Percentiles rank a stretch among this genome's conserved stretches.
Conservation (phyloP, 2,329 filamentous ascomycete species). For the Fusarium chlamydosporum region DNA sequence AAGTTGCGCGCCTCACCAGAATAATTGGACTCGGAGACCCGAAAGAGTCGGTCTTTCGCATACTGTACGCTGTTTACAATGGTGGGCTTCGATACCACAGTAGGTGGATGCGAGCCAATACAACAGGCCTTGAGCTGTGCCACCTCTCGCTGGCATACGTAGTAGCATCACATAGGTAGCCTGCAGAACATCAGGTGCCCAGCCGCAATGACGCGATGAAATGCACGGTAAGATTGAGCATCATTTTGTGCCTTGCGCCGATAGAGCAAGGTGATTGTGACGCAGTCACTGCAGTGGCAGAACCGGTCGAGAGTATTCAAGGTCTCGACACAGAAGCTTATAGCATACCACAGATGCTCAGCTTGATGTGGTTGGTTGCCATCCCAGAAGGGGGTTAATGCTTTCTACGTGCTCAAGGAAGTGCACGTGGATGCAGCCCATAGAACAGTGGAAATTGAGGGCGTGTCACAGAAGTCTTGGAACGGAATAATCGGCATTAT, state of each 20-base stretch:
- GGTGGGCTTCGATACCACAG: slow-evolving; percentile 22
- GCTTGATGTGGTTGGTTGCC: slow-evolving; percentile 40
- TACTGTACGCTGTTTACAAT: slow-evolving; percentile 26
- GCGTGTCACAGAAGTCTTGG: slow-evolving; percentile 50
- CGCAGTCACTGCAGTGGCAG: slow-evolving; percentile 30
- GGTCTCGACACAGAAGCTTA: slow-evolving; percentile 33
- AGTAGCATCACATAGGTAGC: slow-evolving; percentile 46
- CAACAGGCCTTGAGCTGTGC: slow-evolving; percentile 43
- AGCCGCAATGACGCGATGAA: slow-evolving; percentile 49
- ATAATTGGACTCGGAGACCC: slow-evolving; percentile 29
- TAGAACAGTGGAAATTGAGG: slow-evolving; percentile 50
- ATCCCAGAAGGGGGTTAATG: slow-evolving; percentile 41
- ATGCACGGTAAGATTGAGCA: slow-evolving; percentile 48
- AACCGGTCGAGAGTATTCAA: slow-evolving; percentile 26
- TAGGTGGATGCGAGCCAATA: slow-evolving; percentile 43
- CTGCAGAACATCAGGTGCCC: slow-evolving; percentile 51
- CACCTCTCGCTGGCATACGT: slow-evolving; percentile 43
- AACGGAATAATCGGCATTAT: slow-evolving; percentile 51
- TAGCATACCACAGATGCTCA: slow-evolving; percentile 41
- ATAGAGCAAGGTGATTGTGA: slow-evolving; percentile 34
- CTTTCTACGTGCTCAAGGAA: slow-evolving; percentile 36
- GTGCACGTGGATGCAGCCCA: slow-evolving; percentile 46
- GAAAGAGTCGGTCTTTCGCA: slow-evolving; percentile 5
- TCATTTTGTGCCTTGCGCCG: slow-evolving; percentile 44
- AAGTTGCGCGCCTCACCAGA: slow-evolving; percentile 28